A percentile compares a stretch with the other conserved stretches of the same genome.
Conservation (phyloP, 148 eudicot species). For the Rhododendron molle region DNA sequence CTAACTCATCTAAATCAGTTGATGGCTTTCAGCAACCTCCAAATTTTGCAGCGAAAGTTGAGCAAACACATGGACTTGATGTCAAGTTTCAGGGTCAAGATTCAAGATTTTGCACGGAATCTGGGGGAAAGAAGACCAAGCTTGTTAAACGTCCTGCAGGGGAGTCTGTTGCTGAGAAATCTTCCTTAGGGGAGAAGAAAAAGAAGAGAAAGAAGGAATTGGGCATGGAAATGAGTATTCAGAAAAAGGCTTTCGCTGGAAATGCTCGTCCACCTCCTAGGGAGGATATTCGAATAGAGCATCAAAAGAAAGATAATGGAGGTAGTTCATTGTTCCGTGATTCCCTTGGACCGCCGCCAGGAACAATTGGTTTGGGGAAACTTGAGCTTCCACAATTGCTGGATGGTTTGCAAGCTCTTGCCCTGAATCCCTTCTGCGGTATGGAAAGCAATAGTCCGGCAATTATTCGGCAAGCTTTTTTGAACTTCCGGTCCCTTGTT, state of each 20-base stretch:
- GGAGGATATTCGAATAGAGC: conserved; percentile 20
- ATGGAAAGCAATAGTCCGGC: conserved; percentile 32
- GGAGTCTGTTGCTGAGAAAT: conserved; percentile 34
- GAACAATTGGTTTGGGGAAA: conserved; percentile 12
- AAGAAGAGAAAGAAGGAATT: conserved; percentile 37
- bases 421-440: conserved; percentile 56
- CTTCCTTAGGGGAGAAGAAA: conserved; percentile 32
- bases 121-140: conserved; percentile 40
- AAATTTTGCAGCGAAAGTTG: background rate
- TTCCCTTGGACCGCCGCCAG: conserved; percentile 16
- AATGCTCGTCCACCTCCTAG: conserved; percentile 12
- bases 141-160: conserved; percentile 34
- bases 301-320: conserved; percentile 17
- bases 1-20: background rate
- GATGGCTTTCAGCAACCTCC: conserved; percentile 19
- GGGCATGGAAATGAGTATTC: conserved; percentile 8
- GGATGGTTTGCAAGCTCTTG: conserved; percentile 55
- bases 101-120: conserved; percentile 7
- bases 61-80: conserved; percentile 6
- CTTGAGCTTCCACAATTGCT: conserved; percentile 37
- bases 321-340: conserved; percentile 17
- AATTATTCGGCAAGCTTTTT: conserved; percentile 31
- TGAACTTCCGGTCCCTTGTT: conserved; percentile 62
- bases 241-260: conserved; percentile 18
- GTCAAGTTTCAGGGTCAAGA: conserved; percentile 19